Conservation (phyloP, 108 stramenopile species). For the Ochromonas danica region DNA sequence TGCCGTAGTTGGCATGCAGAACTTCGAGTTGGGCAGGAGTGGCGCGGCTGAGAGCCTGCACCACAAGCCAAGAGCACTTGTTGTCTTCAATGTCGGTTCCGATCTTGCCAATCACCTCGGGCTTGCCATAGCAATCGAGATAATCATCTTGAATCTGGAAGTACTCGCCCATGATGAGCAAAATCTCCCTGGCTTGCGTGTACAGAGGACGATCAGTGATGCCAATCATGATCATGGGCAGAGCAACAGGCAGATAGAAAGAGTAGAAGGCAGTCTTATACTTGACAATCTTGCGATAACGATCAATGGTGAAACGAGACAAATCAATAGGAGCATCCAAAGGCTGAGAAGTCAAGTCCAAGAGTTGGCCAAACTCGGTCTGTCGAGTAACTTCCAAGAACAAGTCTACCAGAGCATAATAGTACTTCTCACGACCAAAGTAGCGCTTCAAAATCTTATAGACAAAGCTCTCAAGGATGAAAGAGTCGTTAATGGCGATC, state of each 20-base stretch:
- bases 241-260: slow-evolving; percentile 88
- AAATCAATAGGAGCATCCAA: slow-evolving; percentile 54
- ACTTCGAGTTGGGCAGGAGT: slow-evolving; percentile 43
- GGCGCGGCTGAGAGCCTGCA: slow-evolving; percentile 67
- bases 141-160: slow-evolving; percentile 99
- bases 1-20: slow-evolving; percentile 71
- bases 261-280: slow-evolving; percentile 99
- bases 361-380: slow-evolving; percentile 94
- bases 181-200: slow-evolving; percentile 64
- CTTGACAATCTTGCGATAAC: slow-evolving; percentile 71
- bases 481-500: slow-evolving; percentile 93
- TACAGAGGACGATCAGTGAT: slow-evolving; percentile 47
- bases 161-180: slow-evolving; percentile 89
- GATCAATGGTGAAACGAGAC: slow-evolving; percentile 41
- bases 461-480: slow-evolving; percentile 85
- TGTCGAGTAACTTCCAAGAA: slow-evolving; percentile 71
- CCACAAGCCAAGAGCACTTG: slow-evolving; percentile 98
- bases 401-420: slow-evolving; percentile 73
- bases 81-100: slow-evolving; percentile 99
- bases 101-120: slow-evolving; percentile 91
- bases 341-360: slow-evolving; percentile 74
- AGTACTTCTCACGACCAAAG: slow-evolving; percentile 68
- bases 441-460: slow-evolving; percentile 76
- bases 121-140: slow-evolving; percentile 90
- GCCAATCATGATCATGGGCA: slow-evolving; percentile 67